A percentile compares a stretch with the other conserved stretches of the same genome.
phyloP scores from a whole-genome alignment of 2,329 filamentous ascomycete species.

The Mycocentrospora acerina region DNA sequence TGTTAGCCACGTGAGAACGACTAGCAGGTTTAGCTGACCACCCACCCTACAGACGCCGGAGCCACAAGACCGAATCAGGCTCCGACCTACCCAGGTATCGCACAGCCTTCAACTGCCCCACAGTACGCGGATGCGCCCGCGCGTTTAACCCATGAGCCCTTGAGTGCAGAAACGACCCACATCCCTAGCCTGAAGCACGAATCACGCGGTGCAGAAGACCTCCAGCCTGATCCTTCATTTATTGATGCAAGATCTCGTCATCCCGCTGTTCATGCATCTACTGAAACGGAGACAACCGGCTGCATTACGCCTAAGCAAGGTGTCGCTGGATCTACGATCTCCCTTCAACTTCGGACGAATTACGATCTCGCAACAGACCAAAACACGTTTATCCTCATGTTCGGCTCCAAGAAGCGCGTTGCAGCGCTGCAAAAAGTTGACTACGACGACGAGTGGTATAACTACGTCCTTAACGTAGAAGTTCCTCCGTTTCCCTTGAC shows the following conservation, averaged over 20 bases:
- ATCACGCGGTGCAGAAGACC: constrained; percentile 47
- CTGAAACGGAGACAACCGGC: constrained; percentile 59
- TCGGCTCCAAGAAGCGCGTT: constrained; percentile 74
- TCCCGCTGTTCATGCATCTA: constrained; percentile 47
- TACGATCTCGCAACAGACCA: constrained; percentile 69
- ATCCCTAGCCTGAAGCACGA: constrained; percentile 50
- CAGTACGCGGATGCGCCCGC: constrained; percentile 53
- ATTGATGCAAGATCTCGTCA: constrained; percentile 62
- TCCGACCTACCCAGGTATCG: constrained; percentile 51
- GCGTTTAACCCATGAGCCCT: constrained; percentile 52
- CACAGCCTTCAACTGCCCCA: constrained; percentile 51
- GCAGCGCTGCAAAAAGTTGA: constrained; percentile 65
- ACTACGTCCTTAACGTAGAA: constrained; percentile 71
- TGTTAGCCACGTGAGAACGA: constrained; percentile 39
- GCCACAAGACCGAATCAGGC: constrained; percentile 62
- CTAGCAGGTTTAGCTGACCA: constrained; percentile 48
- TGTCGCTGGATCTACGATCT: constrained; percentile 67
- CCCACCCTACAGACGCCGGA: constrained; percentile 57
- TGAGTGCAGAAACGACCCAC: constrained; percentile 48
- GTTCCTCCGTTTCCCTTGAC: constrained; percentile 67
- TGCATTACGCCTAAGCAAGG: constrained; percentile 69
- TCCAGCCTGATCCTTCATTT: constrained; percentile 52
- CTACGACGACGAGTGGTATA: constrained; percentile 60
- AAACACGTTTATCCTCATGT: constrained; percentile 64
- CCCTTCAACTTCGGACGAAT: constrained; percentile 71